A percentile compares a stretch with the other conserved stretches of the same genome.
phyloP scores from a whole-genome alignment of 495 filamentous ascomycete genomes.

The Filosporella fistucella region DNA sequence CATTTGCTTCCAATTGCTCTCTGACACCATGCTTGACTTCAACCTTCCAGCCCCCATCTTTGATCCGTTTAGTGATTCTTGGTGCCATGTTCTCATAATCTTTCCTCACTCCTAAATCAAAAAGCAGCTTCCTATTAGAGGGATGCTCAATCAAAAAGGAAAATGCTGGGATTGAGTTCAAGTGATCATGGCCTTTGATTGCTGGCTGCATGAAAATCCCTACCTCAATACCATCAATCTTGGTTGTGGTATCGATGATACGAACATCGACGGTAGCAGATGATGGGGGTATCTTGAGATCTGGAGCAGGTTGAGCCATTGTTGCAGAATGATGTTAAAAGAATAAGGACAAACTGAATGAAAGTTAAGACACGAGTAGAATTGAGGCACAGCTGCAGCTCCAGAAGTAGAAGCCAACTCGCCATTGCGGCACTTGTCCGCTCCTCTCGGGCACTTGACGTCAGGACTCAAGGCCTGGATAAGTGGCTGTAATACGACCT shows the following conservation, averaged over 20 bases:
- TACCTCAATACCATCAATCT: slow-evolving; percentile 29
- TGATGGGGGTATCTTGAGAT: slow-evolving; percentile 44
- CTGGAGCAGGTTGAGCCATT: slow-evolving; percentile 23
- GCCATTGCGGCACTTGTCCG: no score
- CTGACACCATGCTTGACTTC: slow-evolving; percentile 33
- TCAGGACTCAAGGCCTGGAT: no score
- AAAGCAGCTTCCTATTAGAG: slow-evolving; percentile 36
- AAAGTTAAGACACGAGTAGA: no score
- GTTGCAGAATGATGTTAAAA: not conserved
- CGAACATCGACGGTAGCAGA: slow-evolving; percentile 42
- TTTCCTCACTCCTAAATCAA: slow-evolving; percentile 50
- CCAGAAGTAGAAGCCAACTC: no score
- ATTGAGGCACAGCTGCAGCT: no score
- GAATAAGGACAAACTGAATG: not conserved
- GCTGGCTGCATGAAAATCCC: slow-evolving; percentile 34
- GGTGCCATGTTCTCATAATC: slow-evolving; percentile 43
- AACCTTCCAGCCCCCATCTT: slow-evolving; percentile 23
- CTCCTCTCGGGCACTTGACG: no score
- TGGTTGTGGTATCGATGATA: slow-evolving; percentile 48
- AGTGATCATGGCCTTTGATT: slow-evolving; percentile 34
- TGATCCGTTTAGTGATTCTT: slow-evolving; percentile 29
- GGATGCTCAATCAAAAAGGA: slow-evolving; percentile 47
- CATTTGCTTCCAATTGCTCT: slow-evolving; percentile 37
- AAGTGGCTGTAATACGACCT: no score
- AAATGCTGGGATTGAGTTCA: slow-evolving; percentile 40